Evolutionary conservation across 257 asterid genomes (phyloP), one percentile per base, ranked within the genome.

Genomic region (Ajuga chamaepitys): DNA sequence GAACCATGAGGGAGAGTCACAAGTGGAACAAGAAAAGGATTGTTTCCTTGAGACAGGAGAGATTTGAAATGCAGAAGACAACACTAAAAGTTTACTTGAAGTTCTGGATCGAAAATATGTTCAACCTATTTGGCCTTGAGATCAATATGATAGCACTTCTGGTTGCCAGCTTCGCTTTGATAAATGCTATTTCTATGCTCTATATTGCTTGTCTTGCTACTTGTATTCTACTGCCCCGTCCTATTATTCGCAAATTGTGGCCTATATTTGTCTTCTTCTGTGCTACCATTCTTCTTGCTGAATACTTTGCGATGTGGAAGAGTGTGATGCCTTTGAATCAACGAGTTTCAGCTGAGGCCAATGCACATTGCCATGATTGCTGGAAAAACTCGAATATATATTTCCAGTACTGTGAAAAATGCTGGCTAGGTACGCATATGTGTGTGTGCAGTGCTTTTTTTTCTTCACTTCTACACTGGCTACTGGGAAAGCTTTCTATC

Each of bases 41-140:
- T 70, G 66, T 82, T 75, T 53, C 88, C 62, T 74, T 86, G 85
- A 88, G 85, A 75, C 90, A 83, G 75, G 99, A 94, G 82, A 86
- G 99, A 69, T 87, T 85, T 70, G 96, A 85, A 59, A 83, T 86
- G 82, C 99, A 94, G 78, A 90, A 83, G 81, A 76, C 82, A 28
- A 88, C 95, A 32, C 70, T 94, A 25, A 88, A 86, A 84, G 85
- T 88, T 41, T 94, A 94, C 73, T 70, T 94, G 81, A 94, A 85
- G 80, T 94, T 88, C 80, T 90, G 99, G 99, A 76, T 82, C 42
- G 99, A 94, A 73, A 94, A 94, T 73, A 78, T 94, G 96, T 94
- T 88, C 81, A 94, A 86, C 72, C 93, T 94, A 47, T 87, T 88
- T 69, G 99, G 99, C 48, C 99, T 94, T 60, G 97, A 94, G 95